phyloP scores from a whole-genome alignment of 331 rosid genomes.

The Rhamnella rubrinervis region DNA sequence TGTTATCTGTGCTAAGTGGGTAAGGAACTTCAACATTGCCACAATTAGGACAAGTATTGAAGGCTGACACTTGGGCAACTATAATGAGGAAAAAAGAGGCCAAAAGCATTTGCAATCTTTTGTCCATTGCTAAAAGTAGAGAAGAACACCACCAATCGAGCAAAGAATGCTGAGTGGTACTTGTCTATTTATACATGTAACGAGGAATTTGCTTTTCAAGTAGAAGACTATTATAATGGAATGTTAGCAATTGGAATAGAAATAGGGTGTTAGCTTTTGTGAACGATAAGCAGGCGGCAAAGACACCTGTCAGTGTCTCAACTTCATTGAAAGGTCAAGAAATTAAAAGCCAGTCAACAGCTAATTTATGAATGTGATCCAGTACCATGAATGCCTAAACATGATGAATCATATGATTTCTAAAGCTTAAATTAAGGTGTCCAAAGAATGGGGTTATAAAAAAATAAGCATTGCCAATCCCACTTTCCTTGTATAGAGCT shows the following conservation, averaged over 20 bases:
- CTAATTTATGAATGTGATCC: neutral
- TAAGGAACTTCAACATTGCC: constrained; percentile 65
- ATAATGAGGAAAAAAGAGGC: constrained; percentile 32
- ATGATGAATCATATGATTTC: neutral
- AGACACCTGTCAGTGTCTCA: constrained; percentile 11
- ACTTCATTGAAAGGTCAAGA: neutral
- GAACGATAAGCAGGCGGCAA: neutral
- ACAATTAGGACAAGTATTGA: constrained; percentile 54
- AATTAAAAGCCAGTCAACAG: neutral
- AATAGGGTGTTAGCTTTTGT: too few species aligned
- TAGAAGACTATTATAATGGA: neutral
- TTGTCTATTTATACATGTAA: constrained; percentile 43
- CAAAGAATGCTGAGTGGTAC: constrained; percentile 22
- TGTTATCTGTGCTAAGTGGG: constrained; percentile 67
- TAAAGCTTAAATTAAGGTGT: constrained; percentile 1
- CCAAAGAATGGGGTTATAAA: constrained; percentile 8
- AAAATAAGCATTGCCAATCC: constrained; percentile 15
- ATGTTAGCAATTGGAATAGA: too few species aligned
- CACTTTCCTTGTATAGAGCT: constrained; percentile 34
- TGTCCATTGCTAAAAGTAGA: constrained; percentile 4
- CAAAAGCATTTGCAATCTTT: constrained; percentile 24
- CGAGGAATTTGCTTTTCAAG: neutral
- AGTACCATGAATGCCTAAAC: neutral
- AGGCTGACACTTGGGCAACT: constrained; percentile 26
- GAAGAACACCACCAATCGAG: constrained; percentile 14